Evolutionary conservation across 2,329 filamentous ascomycete species (phyloP), one percentile per base, ranked within the genome.

Genomic region (Tetracladium maxilliforme): DNA sequence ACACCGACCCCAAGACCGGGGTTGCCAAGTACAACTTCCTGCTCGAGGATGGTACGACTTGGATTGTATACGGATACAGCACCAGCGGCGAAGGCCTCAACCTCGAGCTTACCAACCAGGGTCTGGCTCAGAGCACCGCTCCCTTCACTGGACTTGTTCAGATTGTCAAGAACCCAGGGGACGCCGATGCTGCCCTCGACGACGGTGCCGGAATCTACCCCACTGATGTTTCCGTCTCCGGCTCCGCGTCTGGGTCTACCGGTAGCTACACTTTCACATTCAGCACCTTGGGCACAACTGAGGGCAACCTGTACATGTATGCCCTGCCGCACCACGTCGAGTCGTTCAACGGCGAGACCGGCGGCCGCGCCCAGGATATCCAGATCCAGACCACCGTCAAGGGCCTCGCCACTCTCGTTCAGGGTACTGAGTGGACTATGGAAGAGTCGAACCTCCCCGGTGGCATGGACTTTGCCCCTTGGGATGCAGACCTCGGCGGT

Each of bases 311-410:
- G 13, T 58, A 90, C 34, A 90, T 92, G 74, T 94, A 79, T 45
- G 81, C 80, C 10, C 55, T 98, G 23, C 83, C 86, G 13, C 90
- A 95, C 47, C 90, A 95, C 37, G 45, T 82, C 4, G 56, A 70
- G 16, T 83, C 80, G 0, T 86, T 95, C 32, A 69, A 82, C 35
- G 37, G 48, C 1, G 49, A 49, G 2, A 70, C 69, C 7, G 53
- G 52, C 8, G 52, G 57, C 14, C 55, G 58, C 6, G 41, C 56
- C 19, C 66, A 55, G 4, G 46, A 54, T 5, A 45, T 90, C 3
- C 58, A 66, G 33, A 54, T 95, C 26, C 68, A 75, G 29, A 87
- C 83, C 1, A 78, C 83, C 0, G 92, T 83, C 12, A 95, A 94
- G 51, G 90, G 90, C 8, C 53, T 70, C 10, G 79, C 78, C 6